These are phyloP conservation scores for Nidularia pulvinata DNA, from an alignment of 768 basidiomycete genomes.

Conservation along the genomic window DNA sequence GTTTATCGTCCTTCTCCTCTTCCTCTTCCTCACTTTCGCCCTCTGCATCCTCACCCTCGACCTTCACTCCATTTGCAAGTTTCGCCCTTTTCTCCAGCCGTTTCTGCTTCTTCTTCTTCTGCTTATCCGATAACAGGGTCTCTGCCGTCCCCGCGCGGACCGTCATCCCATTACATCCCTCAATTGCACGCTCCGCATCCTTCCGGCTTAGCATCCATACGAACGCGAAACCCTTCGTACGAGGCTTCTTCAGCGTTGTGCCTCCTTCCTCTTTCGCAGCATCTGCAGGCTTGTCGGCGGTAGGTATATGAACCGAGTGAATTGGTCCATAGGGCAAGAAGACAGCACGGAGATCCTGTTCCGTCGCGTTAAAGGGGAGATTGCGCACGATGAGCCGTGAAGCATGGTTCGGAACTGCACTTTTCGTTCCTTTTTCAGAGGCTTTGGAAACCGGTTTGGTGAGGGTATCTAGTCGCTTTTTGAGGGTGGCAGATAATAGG, in stretches of 20 bases:
- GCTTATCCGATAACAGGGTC: constrained; percentile 56
- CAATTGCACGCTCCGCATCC: constrained; percentile 83
- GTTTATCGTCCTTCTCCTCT: constrained; percentile 27
- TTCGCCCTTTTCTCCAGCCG: constrained; percentile 52
- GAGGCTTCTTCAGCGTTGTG: constrained; percentile 16
- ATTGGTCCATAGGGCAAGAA: constrained; percentile 92
- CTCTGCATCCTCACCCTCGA: constrained; percentile 27
- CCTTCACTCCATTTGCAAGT: constrained; percentile 32
- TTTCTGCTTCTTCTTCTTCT: constrained; percentile 64
- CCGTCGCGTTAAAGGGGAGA: constrained; percentile 80
- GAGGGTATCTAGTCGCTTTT: constrained; percentile 79
- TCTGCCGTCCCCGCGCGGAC: constrained; percentile 65
- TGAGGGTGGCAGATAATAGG: constrained; percentile 83
- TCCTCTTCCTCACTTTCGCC: constrained; percentile 31
- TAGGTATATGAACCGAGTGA: constrained; percentile 81
- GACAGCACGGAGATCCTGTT: constrained; percentile 80
- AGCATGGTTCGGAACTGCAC: constrained; percentile 60
- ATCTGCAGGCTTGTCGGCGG: constrained; percentile 21
- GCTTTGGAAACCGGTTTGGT: constrained; percentile 39
- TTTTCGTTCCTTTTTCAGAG: constrained; percentile 20
- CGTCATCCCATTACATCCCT: constrained; percentile 75
- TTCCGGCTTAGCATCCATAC: constrained; percentile 90
- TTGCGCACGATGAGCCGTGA: constrained; percentile 92
- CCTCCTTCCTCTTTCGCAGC: constrained; percentile 27
- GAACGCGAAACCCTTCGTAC: constrained; percentile 88